Evolutionary conservation across 306 rosid species (phyloP).

Genomic region (Pyrus communis): DNA sequence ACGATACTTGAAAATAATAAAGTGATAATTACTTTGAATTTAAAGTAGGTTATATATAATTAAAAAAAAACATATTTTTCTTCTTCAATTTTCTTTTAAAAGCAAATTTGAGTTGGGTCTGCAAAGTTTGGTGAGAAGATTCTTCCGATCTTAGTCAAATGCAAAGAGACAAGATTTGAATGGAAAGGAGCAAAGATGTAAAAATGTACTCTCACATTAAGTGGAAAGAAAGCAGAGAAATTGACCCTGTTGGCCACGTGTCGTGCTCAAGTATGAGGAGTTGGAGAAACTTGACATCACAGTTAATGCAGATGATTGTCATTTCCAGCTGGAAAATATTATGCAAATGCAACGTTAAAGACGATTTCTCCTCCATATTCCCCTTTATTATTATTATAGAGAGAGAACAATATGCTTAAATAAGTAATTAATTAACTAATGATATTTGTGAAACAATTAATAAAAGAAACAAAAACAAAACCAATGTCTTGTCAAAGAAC

Average conservation of each 20-base stretch:
- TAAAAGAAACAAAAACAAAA: not conserved
- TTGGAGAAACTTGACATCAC: not conserved
- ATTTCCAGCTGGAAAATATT: constrained; percentile 9
- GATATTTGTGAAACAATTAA: too few relatives aligned
- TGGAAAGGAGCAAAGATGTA: constrained; percentile 20
- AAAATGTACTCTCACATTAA: not conserved
- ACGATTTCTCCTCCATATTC: not conserved
- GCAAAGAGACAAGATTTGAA: constrained; percentile 23
- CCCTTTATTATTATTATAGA: not conserved
- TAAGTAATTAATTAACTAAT: not conserved
- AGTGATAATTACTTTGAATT: too few relatives aligned
- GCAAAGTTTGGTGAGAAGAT: not conserved
- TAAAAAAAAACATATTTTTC: not conserved
- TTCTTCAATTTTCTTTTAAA: not conserved
- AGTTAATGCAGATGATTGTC: not conserved
- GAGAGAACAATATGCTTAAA: not conserved
- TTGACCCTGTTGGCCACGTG: not conserved
- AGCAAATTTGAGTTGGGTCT: not conserved
- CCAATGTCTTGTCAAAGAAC: not conserved
- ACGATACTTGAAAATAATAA: too few relatives aligned
- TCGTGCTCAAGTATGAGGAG: not conserved
- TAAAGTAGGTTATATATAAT: too few relatives aligned
- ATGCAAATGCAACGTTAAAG: constrained; percentile 6
- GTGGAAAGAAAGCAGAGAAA: not conserved
- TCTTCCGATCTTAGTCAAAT: constrained; percentile 29